phyloP scores from a whole-genome alignment of 192 early-diverging fungal genomes.

The Umbelopsis sp. region DNA sequence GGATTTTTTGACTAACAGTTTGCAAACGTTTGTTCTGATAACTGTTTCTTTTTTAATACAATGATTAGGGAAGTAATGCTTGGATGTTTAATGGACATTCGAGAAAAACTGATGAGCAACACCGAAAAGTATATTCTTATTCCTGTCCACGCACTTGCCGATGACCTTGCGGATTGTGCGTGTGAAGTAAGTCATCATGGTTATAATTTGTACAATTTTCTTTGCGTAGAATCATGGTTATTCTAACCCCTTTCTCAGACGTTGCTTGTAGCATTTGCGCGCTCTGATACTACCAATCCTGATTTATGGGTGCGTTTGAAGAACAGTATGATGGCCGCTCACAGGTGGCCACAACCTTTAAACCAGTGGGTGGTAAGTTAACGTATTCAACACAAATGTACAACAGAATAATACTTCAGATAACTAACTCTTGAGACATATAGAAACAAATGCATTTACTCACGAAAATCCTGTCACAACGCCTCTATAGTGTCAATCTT shows the following conservation, averaged over 20 bases:
- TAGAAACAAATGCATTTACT: slow-evolving; percentile 66
- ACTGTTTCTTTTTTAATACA: neutral
- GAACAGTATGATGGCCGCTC: slow-evolving; percentile 46
- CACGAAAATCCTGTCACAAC: slow-evolving; percentile 57
- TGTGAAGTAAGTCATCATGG: slow-evolving; percentile 54
- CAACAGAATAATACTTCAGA: neutral
- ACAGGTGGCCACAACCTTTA: slow-evolving; percentile 59
- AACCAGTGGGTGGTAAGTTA: slow-evolving; percentile 69
- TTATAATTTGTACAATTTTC: neutral
- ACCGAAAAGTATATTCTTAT: slow-evolving; percentile 42
- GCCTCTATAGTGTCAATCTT: slow-evolving; percentile 63
- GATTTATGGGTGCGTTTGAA: slow-evolving; percentile 62
- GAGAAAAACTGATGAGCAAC: slow-evolving; percentile 55
- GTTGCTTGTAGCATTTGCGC: slow-evolving; percentile 63
- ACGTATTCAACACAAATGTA: neutral
- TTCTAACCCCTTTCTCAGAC: slow-evolving; percentile 62
- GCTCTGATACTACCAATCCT: slow-evolving; percentile 51
- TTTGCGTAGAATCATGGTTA: too few relatives aligned
- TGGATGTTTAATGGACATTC: slow-evolving; percentile 61
- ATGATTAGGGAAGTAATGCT: slow-evolving; percentile 59
- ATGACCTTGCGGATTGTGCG: slow-evolving; percentile 65
- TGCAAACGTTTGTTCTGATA: too few relatives aligned
- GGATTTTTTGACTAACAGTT: neutral
- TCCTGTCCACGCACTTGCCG: slow-evolving; percentile 39
- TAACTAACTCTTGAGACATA: slow-evolving; percentile 8